Evolutionary conservation across 1,284 basidiomycete genomes (phyloP), one percentile per base, ranked within the genome.

Genomic region (Ceratobasidium sp.): DNA sequence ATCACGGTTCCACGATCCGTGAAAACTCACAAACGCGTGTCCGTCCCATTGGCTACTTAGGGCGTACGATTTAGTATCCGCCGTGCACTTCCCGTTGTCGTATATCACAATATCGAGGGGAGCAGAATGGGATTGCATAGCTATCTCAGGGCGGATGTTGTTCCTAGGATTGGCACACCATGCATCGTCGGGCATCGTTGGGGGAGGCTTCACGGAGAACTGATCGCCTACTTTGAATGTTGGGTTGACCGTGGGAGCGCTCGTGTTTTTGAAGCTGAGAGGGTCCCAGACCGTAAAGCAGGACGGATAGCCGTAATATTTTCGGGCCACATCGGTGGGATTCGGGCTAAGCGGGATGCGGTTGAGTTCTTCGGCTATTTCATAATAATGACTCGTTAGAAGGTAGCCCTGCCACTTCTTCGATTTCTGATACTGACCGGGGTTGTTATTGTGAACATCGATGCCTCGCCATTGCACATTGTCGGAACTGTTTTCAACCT

Each of bases 401-500:
- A 2, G 2, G 1, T 24, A 36, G 27, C 1, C 11, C 24, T 33
- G 29, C 15, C 8, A 36, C 5, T 41, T 17, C 5, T 48, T 17
- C 5, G 41, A 24, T 27, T 3, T 2, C 0, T 3, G n/a, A 57
- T 2, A n/a, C 69, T 2, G 15, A 62, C 69, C 54, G 24, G 73
- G 73, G 50, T 75, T 75, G 27, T 75, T 45, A 7, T 67, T 14
- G 31, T 75, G 64, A 0, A 75, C 64, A 45, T 75, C 73, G 3
- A 66, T 29, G 24, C 56, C 64, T 14, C 44, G 50, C 63, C 65
- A 75, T 2, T 19, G 11, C 6, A 66, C n/a, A 9, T 75, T 50
- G 31, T 75, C 64, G 2, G 85, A 83, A 14, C 82, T 83, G 53
- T 86, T 86, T 64, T 86, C 85, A 36, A 86, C 82, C 4, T 84